Base-by-base conservation (phyloP, 2,329 filamentous ascomycete genomes). In the Podosphaera fusca region DNA sequence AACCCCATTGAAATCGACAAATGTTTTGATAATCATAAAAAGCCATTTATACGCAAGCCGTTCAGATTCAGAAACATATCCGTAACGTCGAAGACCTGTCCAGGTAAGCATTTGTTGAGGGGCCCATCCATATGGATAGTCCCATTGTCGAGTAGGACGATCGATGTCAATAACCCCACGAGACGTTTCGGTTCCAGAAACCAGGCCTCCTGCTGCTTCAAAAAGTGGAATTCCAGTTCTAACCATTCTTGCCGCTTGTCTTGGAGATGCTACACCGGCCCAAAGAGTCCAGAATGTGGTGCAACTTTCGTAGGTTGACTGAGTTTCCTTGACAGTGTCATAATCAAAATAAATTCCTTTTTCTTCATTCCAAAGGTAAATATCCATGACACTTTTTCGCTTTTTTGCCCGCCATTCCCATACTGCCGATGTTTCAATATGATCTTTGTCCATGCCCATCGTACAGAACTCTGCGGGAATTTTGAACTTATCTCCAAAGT, bases 281-380 rank as follows among this genome's bases (percentile, higher is more conserved):
- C 92, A 98, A 72, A 98, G 84, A 3, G 92, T 81, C 92, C 92
- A 98, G 72, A 96, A 89, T 0, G 89, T 95, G 2, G 92, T 98
- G 57, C 84, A 87, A 61, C 80, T 85, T 72, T 96, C 92, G 68
- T 96, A 96, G 12, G 76, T 79, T 62, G 81, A 87, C 65, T 85
- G 86, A 70, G 87, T 71, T 67, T 88, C 80, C 69, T 84, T 86
- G 60, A 77, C 81, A 0, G 87, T 94, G 71, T 98, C 78, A 70
- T 96, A 98, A 71, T 98, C 92, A 67, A 96, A 96, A 74, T 87
- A 98, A 86, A 96, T 94, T 58, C 90, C 90, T 67, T 85, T 81
- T 63, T 86, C 75, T 63, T 90, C 84, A 67, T 94, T 85, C 92
- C 92, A 98, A 68, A 94, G 80, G 66, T 92, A 87, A 71, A 88